A percentile compares a stretch with the other conserved stretches of the same genome.
phyloP scores from a whole-genome alignment of 106 monocot genomes.

The Triglochin maritima region DNA sequence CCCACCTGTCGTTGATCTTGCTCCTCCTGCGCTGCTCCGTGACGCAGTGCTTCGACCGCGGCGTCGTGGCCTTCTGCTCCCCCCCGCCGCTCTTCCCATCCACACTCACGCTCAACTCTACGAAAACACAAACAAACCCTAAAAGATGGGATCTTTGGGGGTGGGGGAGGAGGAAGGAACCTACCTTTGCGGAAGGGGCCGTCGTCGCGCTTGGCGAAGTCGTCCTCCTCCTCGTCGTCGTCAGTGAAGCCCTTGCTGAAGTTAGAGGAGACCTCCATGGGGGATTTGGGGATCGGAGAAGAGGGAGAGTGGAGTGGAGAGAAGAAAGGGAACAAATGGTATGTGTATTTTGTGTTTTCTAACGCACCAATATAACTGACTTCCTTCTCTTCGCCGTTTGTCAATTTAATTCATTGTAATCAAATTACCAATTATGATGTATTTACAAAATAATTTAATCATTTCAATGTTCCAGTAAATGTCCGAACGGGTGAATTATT shows the following conservation, averaged over 20 bases:
- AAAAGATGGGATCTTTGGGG: too few relatives aligned
- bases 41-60: constrained; percentile 73
- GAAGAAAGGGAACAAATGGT: too few relatives aligned
- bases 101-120: constrained; percentile 29
- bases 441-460: too few relatives aligned
- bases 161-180: background rate
- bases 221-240: constrained; percentile 28
- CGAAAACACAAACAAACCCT: background rate
- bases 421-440: too few relatives aligned
- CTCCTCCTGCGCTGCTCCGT: constrained; percentile 77
- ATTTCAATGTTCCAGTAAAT: too few relatives aligned
- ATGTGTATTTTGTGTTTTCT: too few relatives aligned
- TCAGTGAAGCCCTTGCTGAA: constrained; percentile 20
- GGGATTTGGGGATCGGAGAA: too few relatives aligned
- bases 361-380: too few relatives aligned
- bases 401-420: too few relatives aligned
- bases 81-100: constrained; percentile 24
- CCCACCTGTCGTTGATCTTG: constrained; percentile 66
- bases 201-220: constrained; percentile 16
- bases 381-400: too few relatives aligned
- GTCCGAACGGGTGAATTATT: too few relatives aligned
- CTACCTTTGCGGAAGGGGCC: constrained; percentile 22
- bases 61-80: constrained; percentile 48
- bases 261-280: constrained; percentile 22
- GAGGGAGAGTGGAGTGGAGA: too few relatives aligned